A percentile compares a stretch with the other conserved stretches of the same genome.
phyloP scores from a whole-genome alignment of 768 basidiomycete genomes.

The Leucocoprinus leucothites region DNA sequence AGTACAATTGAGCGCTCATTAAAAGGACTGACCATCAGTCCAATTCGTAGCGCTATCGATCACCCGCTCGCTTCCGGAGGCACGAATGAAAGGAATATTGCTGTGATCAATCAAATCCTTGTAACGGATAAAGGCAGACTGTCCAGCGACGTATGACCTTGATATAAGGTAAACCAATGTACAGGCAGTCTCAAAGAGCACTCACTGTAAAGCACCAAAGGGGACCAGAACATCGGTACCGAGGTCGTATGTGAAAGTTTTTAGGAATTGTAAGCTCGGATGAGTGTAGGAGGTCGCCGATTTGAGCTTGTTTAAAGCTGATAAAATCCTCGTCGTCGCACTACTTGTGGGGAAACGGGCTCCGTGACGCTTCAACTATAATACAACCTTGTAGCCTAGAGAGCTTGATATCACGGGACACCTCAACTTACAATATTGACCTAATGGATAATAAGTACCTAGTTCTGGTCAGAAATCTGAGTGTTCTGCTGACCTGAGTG shows the following conservation, averaged over 20 bases:
- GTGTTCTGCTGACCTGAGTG: conserved; percentile 54
- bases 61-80: conserved; percentile 53
- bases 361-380: conserved; percentile 79
- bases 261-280: conserved; percentile 50
- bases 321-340: conserved; percentile 38
- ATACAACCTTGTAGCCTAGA: background rate
- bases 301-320: conserved; percentile 53
- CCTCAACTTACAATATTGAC: conserved; percentile 9
- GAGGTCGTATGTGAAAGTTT: conserved; percentile 54
- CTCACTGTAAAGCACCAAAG: conserved; percentile 65
- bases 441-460: background rate
- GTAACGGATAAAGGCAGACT: conserved; percentile 53
- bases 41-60: conserved; percentile 72
- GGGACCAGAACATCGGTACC: conserved; percentile 57
- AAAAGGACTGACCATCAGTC: conserved; percentile 46
- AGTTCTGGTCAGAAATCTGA: no score
- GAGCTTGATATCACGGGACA: background rate
- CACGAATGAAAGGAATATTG: conserved; percentile 48
- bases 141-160: conserved; percentile 45
- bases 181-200: background rate
- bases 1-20: background rate
- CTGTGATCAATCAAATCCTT: conserved; percentile 36
- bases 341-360: conserved; percentile 69
- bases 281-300: conserved; percentile 41
- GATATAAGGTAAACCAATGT: background rate